Base-by-base conservation (phyloP, 2,329 filamentous ascomycete species). In the Pseudocercospora ulei region DNA sequence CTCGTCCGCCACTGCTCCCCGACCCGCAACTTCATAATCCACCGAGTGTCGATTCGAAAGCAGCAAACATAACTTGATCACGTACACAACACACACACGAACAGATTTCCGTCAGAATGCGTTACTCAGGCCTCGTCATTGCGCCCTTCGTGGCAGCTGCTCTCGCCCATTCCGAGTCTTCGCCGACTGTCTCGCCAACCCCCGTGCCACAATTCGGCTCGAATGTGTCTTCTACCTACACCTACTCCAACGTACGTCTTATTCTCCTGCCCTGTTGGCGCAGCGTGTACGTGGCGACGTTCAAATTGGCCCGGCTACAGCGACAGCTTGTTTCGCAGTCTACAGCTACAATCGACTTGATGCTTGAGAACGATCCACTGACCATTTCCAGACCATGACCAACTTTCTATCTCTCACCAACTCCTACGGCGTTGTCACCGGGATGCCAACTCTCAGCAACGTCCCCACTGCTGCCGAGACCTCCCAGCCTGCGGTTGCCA, bases 371-470 rank as follows among this genome's bases (percentile, higher is more conserved):
- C 11, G 17, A 11, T 20, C 13, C 9, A 23, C 29, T 30, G 51
- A 30, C 11, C 62, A 68, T 61, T 53, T 52, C 11, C 68, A 70
- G 58, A 59, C 59, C 8, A 57, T 59, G 43, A 68, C 65, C 25
- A 51, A 57, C 39, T 69, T 61, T 58, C 59, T 67, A 16, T 65
- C 65, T 14, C 40, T 64, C 58, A 71, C 68, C 45, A 65, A 71
- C 59, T 65, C 65, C 12, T 46, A 59, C 13, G 68, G 69, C 33
- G 67, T 70, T 24, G 61, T 71, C 31, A 72, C 69, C 27, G 67
- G 66, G 45, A 60, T 64, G 57, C 67, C 68, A 11, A 52, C 54
- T 6, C 56, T 55, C 9, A 57, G 64, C 26, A 66, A 65, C 39
- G 50, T 53, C 9, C 56, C 52, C 35, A 16, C 63, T 13, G 52